Evolutionary conservation across 2,329 filamentous ascomycete genomes (phyloP).

Genomic region (Ceratocystis colombiana): DNA sequence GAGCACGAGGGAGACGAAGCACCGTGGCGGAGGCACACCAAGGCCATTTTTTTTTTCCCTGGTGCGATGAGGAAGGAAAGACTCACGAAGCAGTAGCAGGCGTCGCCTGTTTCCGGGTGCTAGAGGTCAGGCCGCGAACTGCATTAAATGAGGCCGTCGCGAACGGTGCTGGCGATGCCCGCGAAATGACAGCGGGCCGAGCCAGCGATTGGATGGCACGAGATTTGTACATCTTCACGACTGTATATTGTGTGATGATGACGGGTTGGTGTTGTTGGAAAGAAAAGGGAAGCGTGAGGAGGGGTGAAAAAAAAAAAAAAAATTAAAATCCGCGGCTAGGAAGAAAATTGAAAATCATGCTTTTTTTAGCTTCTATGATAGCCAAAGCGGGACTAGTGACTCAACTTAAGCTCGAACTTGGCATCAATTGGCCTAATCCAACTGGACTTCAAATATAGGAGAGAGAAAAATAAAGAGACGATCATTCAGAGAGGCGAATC

Average conservation of each 20-base stretch:
- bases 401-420: no score
- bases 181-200: slow-evolving; percentile 19
- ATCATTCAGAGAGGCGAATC: no score
- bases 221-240: slow-evolving; percentile 23
- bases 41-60: background rate
- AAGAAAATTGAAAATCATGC: no score
- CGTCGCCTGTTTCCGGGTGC: slow-evolving; percentile 27
- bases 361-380: no score
- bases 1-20: background rate
- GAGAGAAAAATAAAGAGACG: no score
- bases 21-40: background rate
- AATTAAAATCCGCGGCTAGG: no score
- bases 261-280: background rate
- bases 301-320: background rate
- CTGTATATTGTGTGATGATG: background rate
- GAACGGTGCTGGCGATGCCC: slow-evolving; percentile 21
- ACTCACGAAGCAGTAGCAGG: slow-evolving; percentile 18
- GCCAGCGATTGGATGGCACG: slow-evolving; percentile 24
- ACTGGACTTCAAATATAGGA: no score
- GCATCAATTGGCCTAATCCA: no score
- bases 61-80: slow-evolving; percentile 19
- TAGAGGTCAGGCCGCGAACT: slow-evolving; percentile 18
- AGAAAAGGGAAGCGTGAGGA: background rate
- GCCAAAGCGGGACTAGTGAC: no score
- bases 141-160: slow-evolving; percentile 26